Conservation (phyloP, 2,329 filamentous ascomycete genomes). For the Fusarium sp. region DNA sequence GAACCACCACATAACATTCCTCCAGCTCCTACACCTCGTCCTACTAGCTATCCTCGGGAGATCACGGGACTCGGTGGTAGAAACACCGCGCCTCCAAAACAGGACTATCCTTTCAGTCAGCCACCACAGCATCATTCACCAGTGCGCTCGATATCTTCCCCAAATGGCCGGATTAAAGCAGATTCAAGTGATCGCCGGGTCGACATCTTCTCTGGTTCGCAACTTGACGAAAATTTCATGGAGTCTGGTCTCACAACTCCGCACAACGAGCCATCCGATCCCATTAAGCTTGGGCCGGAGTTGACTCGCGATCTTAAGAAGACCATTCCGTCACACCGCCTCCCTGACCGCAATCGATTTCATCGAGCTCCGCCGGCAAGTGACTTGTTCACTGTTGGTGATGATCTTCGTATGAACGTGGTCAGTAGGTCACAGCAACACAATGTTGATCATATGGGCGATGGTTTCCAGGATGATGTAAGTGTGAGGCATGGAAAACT, state of each 20-base stretch:
- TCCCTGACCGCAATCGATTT: constrained; percentile 16
- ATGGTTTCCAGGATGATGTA: constrained; percentile 44
- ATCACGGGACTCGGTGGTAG: constrained; percentile 48
- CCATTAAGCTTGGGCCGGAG: constrained; percentile 34
- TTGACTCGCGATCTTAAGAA: constrained; percentile 38
- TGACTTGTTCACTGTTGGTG: constrained; percentile 42
- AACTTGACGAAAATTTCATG: constrained; percentile 52
- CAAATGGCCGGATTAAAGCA: constrained; percentile 25
- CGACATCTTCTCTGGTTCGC: constrained; percentile 49
- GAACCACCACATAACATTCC: constrained; percentile 26
- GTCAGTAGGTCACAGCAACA: constrained; percentile 38
- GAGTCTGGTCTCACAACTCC: constrained; percentile 50
- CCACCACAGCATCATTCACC: constrained; percentile 38
- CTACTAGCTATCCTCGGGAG: constrained; percentile 46
- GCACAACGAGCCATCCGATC: constrained; percentile 43
- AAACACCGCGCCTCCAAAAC: constrained; percentile 41
- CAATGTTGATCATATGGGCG: constrained; percentile 42
- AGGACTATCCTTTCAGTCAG: constrained; percentile 36
- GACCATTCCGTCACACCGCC: constrained; percentile 25
- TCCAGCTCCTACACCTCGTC: constrained; percentile 38
- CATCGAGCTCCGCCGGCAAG: constrained; percentile 12
- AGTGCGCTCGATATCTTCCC: constrained; percentile 28
- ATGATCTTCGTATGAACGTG: constrained; percentile 51
- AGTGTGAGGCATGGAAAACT: constrained; percentile 26
- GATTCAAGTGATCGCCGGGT: constrained; percentile 25